Percentiles rank a stretch among this genome's conserved stretches.
These are phyloP conservation scores for Pichia californica DNA, from an alignment of 805 yeast species.

Conservation along the genomic window DNA sequence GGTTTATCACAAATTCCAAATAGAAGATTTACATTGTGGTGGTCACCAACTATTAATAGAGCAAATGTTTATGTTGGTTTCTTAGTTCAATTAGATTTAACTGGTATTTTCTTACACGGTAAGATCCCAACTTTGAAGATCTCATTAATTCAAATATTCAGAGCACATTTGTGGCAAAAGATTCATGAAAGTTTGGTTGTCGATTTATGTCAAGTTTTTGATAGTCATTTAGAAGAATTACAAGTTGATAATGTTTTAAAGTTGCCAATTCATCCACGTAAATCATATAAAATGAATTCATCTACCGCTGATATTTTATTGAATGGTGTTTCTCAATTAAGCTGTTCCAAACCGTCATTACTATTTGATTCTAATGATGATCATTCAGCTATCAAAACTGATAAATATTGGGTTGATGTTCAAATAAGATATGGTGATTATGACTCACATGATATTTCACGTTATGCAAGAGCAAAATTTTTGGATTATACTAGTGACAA, in stretches of 20 bases:
- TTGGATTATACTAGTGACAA: constrained; percentile 89
- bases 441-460: constrained; percentile 93
- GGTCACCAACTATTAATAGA: constrained; percentile 98
- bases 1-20: constrained; percentile 97
- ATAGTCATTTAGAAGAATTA: constrained; percentile 74
- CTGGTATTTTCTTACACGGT: constrained; percentile 96
- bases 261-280: constrained; percentile 92
- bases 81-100: constrained; percentile 88
- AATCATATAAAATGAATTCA: constrained; percentile 94
- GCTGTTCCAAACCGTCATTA: constrained; percentile 72
- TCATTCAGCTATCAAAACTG: constrained; percentile 49
- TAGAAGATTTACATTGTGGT: constrained; percentile 95
- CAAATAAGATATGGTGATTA: constrained; percentile 95
- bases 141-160: constrained; percentile 88
- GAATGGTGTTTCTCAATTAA: constrained; percentile 74
- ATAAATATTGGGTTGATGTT: constrained; percentile 90
- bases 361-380: constrained; percentile 65
- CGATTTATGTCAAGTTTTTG: constrained; percentile 88
- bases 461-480: constrained; percentile 89
- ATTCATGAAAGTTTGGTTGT: constrained; percentile 93
- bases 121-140: constrained; percentile 96
- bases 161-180: constrained; percentile 99
- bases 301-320: constrained; percentile 88
- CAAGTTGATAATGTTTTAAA: constrained; percentile 84
- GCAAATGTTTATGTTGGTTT: constrained; percentile 98